Base-by-base conservation (phyloP, 768 basidiomycete species). In the Agaricus sinodeliciosus region DNA sequence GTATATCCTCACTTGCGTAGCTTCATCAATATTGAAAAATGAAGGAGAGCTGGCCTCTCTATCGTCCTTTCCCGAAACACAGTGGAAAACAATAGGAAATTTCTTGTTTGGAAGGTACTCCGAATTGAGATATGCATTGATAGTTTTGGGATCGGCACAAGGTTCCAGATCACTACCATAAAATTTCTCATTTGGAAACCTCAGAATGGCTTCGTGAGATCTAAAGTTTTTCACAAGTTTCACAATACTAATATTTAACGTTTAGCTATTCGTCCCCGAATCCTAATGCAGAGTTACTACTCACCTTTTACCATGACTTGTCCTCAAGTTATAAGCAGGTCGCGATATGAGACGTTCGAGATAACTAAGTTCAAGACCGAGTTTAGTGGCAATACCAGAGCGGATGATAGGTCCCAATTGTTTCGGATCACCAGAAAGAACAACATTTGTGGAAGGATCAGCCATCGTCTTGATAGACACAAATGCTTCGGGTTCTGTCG, bases 391-490 rank as follows among this genome's bases (percentile, higher is more conserved):
- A 37, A 84, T 69, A 2, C 57, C 56, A 0, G 84, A 86, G 1
- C 78, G 73, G 46, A 87, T 77, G 52, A 87, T 79, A 0, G 86
- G 86, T 0, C 86, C 84, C 8, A 87, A 71, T 58, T 87, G 86
- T 64, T 82, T 84, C 0, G 80, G 85, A 59, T 89, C 86, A 0
- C 86, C 85, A 1, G 82, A 78, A 0, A 89, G 69, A 3, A 87
- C 63, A 22, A 87, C 64, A 44, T 79, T 82, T 0, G 85, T 87
- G 0, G 58, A 50, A 3, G 62, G 62, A 49, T 76, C 71, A 0
- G 81, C 78, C 64, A 85, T 71, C 0, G 78, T 80, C 66, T 82
- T 82, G 66, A 87, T 76, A 0, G 78, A 68, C 13, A 85, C 72
- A 65, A 85, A 81, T 0, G 72, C 72, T 61, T 87, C 85, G 0